These are phyloP conservation scores for Pseudogymnoascus sp. DNA, from an alignment of 2,329 filamentous ascomycete species.

Conservation along the genomic window DNA sequence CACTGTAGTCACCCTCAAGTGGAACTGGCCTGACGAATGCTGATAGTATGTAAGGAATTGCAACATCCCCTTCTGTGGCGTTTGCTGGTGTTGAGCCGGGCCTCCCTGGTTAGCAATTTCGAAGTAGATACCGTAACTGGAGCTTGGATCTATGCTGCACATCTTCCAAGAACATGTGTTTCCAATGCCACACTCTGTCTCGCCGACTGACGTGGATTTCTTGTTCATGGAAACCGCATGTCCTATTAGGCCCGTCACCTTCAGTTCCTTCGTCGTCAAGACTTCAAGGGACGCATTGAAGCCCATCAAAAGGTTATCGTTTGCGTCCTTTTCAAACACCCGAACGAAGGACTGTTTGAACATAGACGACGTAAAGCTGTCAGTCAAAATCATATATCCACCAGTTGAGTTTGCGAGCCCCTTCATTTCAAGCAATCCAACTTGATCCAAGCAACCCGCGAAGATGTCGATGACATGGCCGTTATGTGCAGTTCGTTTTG, in stretches of 20 bases:
- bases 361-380: slow-evolving; percentile 98
- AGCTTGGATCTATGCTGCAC: slow-evolving; percentile 91
- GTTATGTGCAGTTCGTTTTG: slow-evolving; percentile 91
- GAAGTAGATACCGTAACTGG: slow-evolving; percentile 95
- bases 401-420: slow-evolving; percentile 91
- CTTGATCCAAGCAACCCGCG: slow-evolving; percentile 92
- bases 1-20: slow-evolving; percentile 90
- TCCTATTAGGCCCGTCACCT: slow-evolving; percentile 93
- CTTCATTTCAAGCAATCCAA: slow-evolving; percentile 97
- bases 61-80: slow-evolving; percentile 87
- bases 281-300: slow-evolving; percentile 97
- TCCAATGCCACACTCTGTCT: slow-evolving; percentile 96
- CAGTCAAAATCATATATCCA: slow-evolving; percentile 95
- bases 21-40: slow-evolving; percentile 91
- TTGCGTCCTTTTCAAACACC: slow-evolving; percentile 91
- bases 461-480: slow-evolving; percentile 97
- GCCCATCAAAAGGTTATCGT: slow-evolving; percentile 93
- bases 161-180: slow-evolving; percentile 99
- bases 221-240: slow-evolving; percentile 97
- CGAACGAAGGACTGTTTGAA: slow-evolving; percentile 98
- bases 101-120: slow-evolving; percentile 93
- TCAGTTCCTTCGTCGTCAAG: slow-evolving; percentile 93
- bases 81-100: slow-evolving; percentile 73
- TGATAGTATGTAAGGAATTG: slow-evolving; percentile 99
- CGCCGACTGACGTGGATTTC: slow-evolving; percentile 92